A percentile compares a stretch with the other conserved stretches of the same genome.
Evolutionary conservation across 768 basidiomycete species (phyloP).

Genomic region (Termitomyces sp.): DNA sequence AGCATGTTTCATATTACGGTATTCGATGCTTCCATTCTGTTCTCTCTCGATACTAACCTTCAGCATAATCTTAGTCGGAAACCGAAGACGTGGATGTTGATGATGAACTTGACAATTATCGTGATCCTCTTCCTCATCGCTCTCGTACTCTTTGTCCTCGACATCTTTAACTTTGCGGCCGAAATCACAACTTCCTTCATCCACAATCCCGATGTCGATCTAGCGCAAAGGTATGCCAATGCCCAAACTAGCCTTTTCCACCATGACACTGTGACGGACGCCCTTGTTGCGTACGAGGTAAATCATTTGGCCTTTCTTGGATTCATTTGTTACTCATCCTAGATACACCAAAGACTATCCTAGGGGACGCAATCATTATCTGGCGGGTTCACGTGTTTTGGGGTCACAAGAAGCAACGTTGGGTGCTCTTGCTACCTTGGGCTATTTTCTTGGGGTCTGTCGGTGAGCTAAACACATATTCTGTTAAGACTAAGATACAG

Average conservation of each 20-base stretch:
- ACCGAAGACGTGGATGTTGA: not conserved
- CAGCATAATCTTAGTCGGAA: not conserved
- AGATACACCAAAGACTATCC: not conserved
- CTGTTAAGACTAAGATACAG: no score
- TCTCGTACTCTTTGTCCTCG: not conserved
- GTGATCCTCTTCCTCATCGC: slow-evolving; percentile 3
- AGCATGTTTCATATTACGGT: slow-evolving; percentile 2
- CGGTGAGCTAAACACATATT: not conserved
- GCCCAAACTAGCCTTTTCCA: not conserved
- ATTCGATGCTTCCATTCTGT: not conserved
- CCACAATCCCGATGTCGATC: not conserved
- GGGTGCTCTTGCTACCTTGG: slow-evolving; percentile 2
- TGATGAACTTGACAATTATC: slow-evolving; percentile 4
- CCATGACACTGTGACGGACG: not conserved
- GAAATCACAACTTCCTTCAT: slow-evolving; percentile 2
- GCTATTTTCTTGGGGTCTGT: slow-evolving; percentile 2
- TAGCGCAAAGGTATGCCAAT: not conserved
- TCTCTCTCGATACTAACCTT: not conserved
- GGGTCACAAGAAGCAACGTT: slow-evolving; percentile 1
- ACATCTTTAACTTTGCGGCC: slow-evolving; percentile 1
- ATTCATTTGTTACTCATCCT: not conserved
- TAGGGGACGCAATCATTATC: slow-evolving; percentile 6
- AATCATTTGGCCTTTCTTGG: not conserved
- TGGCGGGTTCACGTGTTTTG: slow-evolving; percentile 8
- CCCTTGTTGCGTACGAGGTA: slow-evolving; percentile 3